Conservation (phyloP, 768 basidiomycete genomes). For the Neoboletus subvelutipes region DNA sequence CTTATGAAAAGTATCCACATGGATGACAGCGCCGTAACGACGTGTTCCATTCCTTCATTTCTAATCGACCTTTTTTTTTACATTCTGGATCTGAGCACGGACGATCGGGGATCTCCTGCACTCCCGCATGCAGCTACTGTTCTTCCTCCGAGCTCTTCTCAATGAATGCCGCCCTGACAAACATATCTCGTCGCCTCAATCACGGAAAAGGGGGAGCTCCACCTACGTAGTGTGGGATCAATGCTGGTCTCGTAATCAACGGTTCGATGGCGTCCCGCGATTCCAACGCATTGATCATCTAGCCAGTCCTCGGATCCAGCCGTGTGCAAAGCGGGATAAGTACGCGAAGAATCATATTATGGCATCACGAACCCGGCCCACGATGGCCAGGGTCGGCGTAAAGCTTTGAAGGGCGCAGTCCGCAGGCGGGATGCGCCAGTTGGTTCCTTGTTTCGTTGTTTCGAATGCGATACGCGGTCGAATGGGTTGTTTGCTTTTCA, state of each 20-base stretch:
- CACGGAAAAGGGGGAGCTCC: not conserved
- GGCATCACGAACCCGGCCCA: not conserved
- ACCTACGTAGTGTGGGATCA: not conserved
- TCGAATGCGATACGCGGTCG: not conserved
- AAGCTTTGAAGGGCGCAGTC: not conserved
- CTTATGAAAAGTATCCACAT: not conserved
- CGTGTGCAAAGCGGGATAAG: not conserved
- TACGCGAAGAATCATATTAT: not conserved
- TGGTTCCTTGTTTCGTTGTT: not conserved
- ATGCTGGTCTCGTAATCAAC: not conserved
- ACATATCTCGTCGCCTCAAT: not conserved
- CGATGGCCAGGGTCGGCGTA: not conserved
- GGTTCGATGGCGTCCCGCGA: not conserved
- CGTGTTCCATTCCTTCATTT: slow-evolving; percentile 1
- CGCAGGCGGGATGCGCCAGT: not conserved
- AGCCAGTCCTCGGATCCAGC: not conserved
- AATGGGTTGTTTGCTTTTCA: not conserved
- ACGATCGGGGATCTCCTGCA: not conserved
- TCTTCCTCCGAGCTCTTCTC: not conserved
- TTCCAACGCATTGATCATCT: not conserved
- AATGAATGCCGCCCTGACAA: not conserved
- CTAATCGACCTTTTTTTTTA: not conserved
- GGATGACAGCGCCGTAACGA: not conserved
- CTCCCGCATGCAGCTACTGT: not conserved
- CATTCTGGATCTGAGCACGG: not conserved